phyloP scores from a whole-genome alignment of 2,329 filamentous ascomycete species.

The Delphinella strobiligena region DNA sequence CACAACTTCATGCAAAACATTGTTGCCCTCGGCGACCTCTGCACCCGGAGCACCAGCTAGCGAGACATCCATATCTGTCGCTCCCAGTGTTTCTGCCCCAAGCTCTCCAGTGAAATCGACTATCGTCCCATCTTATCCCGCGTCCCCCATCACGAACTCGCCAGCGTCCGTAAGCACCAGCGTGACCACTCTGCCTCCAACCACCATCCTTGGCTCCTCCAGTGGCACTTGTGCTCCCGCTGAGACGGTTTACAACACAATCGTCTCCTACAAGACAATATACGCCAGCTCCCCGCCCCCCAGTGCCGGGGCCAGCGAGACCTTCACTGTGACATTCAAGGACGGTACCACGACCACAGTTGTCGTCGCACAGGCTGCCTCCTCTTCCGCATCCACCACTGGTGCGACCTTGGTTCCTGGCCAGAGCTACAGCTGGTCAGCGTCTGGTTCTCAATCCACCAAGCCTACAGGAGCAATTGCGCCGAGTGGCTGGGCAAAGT shows the following conservation, averaged over 20 bases:
- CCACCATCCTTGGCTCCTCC: background rate
- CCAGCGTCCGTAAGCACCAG: background rate
- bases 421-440: conserved; percentile 3
- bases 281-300: background rate
- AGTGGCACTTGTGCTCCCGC: conserved; percentile 6
- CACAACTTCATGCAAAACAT: conserved; percentile 9
- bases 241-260: conserved; percentile 8
- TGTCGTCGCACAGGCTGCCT: background rate
- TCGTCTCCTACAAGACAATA: conserved; percentile 4
- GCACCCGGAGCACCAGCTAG: background rate
- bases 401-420: conserved; percentile 2
- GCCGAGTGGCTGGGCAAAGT: conserved; percentile 3
- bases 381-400: background rate
- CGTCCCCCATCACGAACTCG: background rate
- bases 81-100: background rate
- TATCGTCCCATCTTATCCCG: background rate
- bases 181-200: background rate
- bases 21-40: conserved; percentile 4
- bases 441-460: background rate
- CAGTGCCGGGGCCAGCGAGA: no score
- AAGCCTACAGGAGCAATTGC: background rate
- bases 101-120: background rate
- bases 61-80: background rate
- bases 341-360: background rate
- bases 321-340: background rate